Evolutionary conservation across 2,329 filamentous ascomycete species (phyloP), one percentile per base, ranked within the genome.

Genomic region (Geosmithia morbida): DNA sequence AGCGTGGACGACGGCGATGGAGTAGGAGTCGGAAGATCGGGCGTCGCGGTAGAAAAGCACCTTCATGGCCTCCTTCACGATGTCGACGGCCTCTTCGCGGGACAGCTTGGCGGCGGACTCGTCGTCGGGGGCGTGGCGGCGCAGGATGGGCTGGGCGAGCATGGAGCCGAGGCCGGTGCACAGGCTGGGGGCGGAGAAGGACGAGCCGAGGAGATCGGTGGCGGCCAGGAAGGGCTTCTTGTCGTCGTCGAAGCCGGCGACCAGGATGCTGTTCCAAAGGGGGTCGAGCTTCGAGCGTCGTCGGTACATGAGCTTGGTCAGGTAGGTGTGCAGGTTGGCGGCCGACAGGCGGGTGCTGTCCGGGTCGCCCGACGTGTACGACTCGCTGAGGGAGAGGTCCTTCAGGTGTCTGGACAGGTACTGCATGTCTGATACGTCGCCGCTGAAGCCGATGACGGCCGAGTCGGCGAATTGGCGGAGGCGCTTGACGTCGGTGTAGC

Each of bases 371-470:
- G 63, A 62, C 54, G 65, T 75, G 73, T 98, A 97, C 62, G 87
- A 84, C 73, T 97, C 89, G 64, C 84, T 77, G 65, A 94, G 87
- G 63, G 85, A 81, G 57, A 97, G 83, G 52, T 86, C 84, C 60
- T 77, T 83, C 56, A 98, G 83, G 60, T 95, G 80, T 57, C 92
- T 83, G 77, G 95, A 85, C 56, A 98, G 81, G 72, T 94, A 94
- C 73, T 98, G 92, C 92, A 98, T 97, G 72, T 98, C 92, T 54
- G 87, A 94, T 57, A 98, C 83, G 71, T 98, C 92, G 65, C 92
- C 92, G 64, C 88, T 87, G 69, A 97, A 94, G 59, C 92, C 92
- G 60, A 98, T 75, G 51, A 97, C 78, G 29, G 87, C 82, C 54
- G 82, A 79, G 54, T 81, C 75, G 68, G 88, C 87, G 68, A 97